A percentile compares a stretch with the other conserved stretches of the same genome.
Evolutionary conservation across 129 eudicot species (phyloP).

Genomic region (Pittosporum tobira): DNA sequence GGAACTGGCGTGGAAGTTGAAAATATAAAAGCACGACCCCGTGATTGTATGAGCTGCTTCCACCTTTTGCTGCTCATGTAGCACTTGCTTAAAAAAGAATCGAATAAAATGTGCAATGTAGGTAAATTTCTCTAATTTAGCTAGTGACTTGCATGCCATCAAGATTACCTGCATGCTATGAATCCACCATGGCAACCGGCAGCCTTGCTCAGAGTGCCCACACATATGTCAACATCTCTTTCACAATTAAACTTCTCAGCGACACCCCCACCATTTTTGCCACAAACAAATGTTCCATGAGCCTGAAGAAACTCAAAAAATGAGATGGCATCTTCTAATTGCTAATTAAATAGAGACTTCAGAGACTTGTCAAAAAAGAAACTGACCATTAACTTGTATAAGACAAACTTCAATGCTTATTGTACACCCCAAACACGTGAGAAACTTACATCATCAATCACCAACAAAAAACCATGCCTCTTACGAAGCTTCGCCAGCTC

Average conservation of each 20-base stretch:
- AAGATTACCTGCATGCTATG: constrained; percentile 86
- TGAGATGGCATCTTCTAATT: not conserved
- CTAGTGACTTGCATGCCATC: not conserved
- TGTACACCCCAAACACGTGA: not conserved
- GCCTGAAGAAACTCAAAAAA: constrained; percentile 44
- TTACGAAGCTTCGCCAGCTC: constrained; percentile 89
- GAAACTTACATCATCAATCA: constrained; percentile 90
- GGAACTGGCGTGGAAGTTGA: constrained; percentile 94
- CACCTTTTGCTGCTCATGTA: constrained; percentile 63
- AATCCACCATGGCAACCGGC: constrained; percentile 99
- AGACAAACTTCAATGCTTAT: constrained; percentile 5
- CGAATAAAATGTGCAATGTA: not conserved
- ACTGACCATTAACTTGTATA: not conserved
- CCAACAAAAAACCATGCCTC: constrained; percentile 89
- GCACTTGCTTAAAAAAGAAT: constrained; percentile 10
- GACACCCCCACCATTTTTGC: constrained; percentile 88
- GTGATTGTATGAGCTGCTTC: constrained; percentile 87
- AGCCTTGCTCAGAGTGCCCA: constrained; percentile 98
- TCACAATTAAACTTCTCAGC: constrained; percentile 81
- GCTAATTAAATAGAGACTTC: not conserved
- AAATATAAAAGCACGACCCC: constrained; percentile 96
- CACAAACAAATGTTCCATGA: constrained; percentile 97
- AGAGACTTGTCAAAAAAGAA: not conserved
- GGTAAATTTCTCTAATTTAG: not conserved
- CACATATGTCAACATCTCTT: constrained; percentile 81